These are phyloP conservation scores for Trichophyton mentagrophytes DNA, from an alignment of 2,329 filamentous ascomycete genomes.

Conservation along the genomic window DNA sequence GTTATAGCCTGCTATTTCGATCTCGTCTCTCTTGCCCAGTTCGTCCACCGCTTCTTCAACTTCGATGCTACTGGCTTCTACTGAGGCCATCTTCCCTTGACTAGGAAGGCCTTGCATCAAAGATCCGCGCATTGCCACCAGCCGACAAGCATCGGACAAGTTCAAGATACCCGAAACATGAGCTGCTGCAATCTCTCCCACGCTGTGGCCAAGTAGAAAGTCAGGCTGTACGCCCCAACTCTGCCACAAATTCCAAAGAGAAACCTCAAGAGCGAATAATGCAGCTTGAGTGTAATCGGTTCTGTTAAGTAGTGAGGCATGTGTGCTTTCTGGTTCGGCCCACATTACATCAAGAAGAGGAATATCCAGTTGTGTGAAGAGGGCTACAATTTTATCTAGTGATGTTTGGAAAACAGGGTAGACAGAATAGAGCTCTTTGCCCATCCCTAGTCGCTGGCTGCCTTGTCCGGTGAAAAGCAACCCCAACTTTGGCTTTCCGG, in stretches of 20 bases:
- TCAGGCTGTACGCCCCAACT: constrained; percentile 20
- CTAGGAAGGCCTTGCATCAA: background rate
- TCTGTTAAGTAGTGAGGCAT: constrained; percentile 22
- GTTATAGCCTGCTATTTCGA: constrained; percentile 1
- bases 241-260: constrained; percentile 24
- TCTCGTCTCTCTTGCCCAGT: background rate
- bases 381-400: constrained; percentile 20
- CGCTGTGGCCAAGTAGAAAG: constrained; percentile 22
- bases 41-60: background rate
- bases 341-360: constrained; percentile 16
- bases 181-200: constrained; percentile 31
- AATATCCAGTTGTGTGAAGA: constrained; percentile 16
- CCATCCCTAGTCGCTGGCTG: constrained; percentile 29
- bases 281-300: constrained; percentile 30
- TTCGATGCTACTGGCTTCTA: background rate
- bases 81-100: background rate
- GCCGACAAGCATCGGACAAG: constrained; percentile 18
- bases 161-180: constrained; percentile 25
- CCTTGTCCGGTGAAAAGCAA: constrained; percentile 32
- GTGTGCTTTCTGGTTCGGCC: constrained; percentile 19
- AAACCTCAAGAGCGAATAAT: constrained; percentile 31
- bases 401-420: constrained; percentile 61
- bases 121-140: background rate
- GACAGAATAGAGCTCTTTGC: constrained; percentile 31
- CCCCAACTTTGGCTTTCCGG: background rate